Conservation (phyloP, 2,329 filamentous ascomycete genomes). For the Aspergillus sp. region DNA sequence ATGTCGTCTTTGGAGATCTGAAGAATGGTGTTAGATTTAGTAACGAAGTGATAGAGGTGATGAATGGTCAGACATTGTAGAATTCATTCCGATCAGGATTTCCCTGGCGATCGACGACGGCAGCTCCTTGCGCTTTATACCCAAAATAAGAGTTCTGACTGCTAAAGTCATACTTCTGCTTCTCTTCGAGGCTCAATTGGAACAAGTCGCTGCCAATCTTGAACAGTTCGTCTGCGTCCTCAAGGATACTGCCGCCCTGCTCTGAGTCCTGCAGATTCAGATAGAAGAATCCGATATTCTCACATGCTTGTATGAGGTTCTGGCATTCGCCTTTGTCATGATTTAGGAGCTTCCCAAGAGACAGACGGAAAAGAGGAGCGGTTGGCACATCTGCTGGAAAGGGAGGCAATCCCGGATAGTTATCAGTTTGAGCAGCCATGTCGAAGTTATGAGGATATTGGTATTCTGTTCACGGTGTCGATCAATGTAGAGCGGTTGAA, state of each 20-base stretch:
- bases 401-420: constrained; percentile 28
- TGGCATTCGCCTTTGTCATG: constrained; percentile 30
- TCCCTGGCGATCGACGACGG: constrained; percentile 44
- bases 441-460: not conserved
- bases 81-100: constrained; percentile 51
- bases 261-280: constrained; percentile 41
- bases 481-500: not conserved
- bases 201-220: constrained; percentile 44
- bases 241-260: constrained; percentile 37
- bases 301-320: constrained; percentile 35
- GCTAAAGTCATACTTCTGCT: constrained; percentile 52
- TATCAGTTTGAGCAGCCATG: constrained; percentile 2
- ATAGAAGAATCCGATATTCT: constrained; percentile 55
- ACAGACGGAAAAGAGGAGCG: constrained; percentile 41
- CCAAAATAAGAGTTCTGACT: constrained; percentile 49
- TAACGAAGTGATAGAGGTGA: not conserved
- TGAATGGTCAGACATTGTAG: constrained; percentile 43
- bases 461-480: not conserved
- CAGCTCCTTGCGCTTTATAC: constrained; percentile 47
- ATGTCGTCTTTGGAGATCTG: constrained; percentile 52
- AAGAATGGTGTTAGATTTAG: not conserved
- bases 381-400: constrained; percentile 40
- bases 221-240: constrained; percentile 44
- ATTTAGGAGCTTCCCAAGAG: constrained; percentile 32
- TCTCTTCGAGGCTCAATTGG: constrained; percentile 46